Evolutionary conservation across 768 basidiomycete genomes (phyloP), one percentile per base, ranked within the genome.

Genomic region (Lentinula raphanica): DNA sequence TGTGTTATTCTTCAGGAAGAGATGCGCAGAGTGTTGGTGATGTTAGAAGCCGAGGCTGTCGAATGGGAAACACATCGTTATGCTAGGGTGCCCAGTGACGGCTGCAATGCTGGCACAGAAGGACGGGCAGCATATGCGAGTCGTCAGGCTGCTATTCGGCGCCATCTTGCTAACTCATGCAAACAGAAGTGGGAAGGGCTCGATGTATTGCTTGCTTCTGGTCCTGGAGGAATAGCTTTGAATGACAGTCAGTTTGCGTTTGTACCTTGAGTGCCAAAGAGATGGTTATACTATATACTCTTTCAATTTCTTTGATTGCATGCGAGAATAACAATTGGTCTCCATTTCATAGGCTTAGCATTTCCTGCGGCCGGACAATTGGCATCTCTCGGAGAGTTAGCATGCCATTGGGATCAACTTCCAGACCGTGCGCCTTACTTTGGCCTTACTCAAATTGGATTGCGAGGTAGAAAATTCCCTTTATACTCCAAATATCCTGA

Each of bases 1-100:
- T 54, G 61, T 25, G 13, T 40, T 0, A n/a, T 66, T 3, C 39
- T 67, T 21, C 12, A 29, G 8, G 63, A 64, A 28, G 63, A 66
- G 49, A 67, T 66, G 64, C 40, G 55, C 19, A 21, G 40, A 42
- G 19, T 21, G 17, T 42, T 42, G 40, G 9, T 9, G 2, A 21
- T 56, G 1, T 36, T 50, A 0, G 4, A 36, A 35, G 58, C 19
- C 2, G 19, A 15, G 19, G 40, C 19, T 5, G 40, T 42, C 5
- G 19, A 21, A 42, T 17, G 13, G 40, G 19, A 21, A 7, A 6
- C 6, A n/a, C 13, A n/a, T 42, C 15, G 15, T 6, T 7, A 17
- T 6, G 5, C 19, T n/a, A 42, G 19, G 5, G 13, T 15, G 5
- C 5, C 8, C 40, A 6, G 17, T n/a, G 19, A 42, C 6, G 5